Base-by-base conservation (phyloP, 176 grass and related monocot genomes). In the Aegilops tauschii region DNA sequence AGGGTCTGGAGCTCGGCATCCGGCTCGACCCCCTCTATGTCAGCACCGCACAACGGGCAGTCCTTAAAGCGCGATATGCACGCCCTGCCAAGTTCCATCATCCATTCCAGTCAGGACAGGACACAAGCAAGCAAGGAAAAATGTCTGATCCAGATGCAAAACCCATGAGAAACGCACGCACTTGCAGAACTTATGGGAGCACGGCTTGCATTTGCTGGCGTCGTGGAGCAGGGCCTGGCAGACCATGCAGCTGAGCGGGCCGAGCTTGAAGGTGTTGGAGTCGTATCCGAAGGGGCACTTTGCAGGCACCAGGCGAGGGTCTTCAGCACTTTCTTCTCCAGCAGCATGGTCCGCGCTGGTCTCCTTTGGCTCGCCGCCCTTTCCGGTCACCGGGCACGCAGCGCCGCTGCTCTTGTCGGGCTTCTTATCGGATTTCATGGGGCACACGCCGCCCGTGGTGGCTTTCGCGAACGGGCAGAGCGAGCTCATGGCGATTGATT, bases 281-380 rank as follows among this genome's bases (percentile, higher is more conserved):
- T 96, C 97, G 32, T 94, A 99, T 69, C 97, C 97, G 40, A 93
- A 99, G 13, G 94, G 97, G 83, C 97, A 99, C 71, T 96, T 99
- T 28, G 97, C 74, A 34, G 92, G 89, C 64, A 96, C 86, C 28
- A 89, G 2, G 16, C 61, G 85, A 69, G 96, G 80, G 80, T 76
- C 71, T 11, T n/a, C 36, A 0, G 49, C 69, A 17, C 59, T 52
- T 47, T 92, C 88, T 18, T 85, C 84, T 5, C 90, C 84, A 0
- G 12, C 74, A 65, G 21, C 73, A 61, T 76, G 52, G 1, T 54
- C 77, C 11, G 80, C 13, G 14, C 45, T n/a, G n/a, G n/a, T n/a
- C n/a, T n/a, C n/a, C n/a, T n/a, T n/a, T n/a, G n/a, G n/a, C n/a
- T n/a, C n/a, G n/a, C n/a, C n/a, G n/a, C n/a, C n/a, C n/a, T n/a